phyloP scores from a whole-genome alignment of 177 flowering plant species.

The Vitis hybrid region DNA sequence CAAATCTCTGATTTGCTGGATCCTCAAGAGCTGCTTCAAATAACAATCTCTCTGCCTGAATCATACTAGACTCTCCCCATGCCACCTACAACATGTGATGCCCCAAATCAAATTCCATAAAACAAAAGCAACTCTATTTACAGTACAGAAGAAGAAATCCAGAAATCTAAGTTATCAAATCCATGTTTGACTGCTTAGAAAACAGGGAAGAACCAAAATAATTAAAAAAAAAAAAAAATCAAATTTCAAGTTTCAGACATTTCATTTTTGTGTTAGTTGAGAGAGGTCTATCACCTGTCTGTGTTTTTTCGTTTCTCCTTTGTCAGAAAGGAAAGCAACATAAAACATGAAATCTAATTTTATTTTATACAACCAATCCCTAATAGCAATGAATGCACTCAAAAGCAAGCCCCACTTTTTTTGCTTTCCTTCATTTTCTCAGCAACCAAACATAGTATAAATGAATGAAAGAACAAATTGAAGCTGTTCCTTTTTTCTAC shows the following conservation, averaged over 20 bases:
- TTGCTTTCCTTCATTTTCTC: neutral
- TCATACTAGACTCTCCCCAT: slow-evolving; percentile 99
- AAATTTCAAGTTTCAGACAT: too few relatives aligned
- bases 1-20: slow-evolving; percentile 87
- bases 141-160: neutral
- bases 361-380: too few relatives aligned
- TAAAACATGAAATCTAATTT: too few relatives aligned
- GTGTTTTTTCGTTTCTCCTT: too few relatives aligned
- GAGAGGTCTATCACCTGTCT: too few relatives aligned
- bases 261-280: too few relatives aligned
- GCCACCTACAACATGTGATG: slow-evolving; percentile 49
- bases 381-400: too few relatives aligned
- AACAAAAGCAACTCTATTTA: neutral
- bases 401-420: too few relatives aligned
- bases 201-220: neutral
- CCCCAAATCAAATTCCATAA: neutral
- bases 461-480: neutral
- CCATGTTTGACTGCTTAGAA: neutral
- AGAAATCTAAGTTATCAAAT: neutral
- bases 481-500: neutral
- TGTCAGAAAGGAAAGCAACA: too few relatives aligned
- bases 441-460: neutral
- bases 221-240: neutral
- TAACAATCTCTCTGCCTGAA: slow-evolving; percentile 80
- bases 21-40: slow-evolving; percentile 74